Conservation (phyloP, 805 yeast species). For the Hanseniaspora guilliermondii region DNA sequence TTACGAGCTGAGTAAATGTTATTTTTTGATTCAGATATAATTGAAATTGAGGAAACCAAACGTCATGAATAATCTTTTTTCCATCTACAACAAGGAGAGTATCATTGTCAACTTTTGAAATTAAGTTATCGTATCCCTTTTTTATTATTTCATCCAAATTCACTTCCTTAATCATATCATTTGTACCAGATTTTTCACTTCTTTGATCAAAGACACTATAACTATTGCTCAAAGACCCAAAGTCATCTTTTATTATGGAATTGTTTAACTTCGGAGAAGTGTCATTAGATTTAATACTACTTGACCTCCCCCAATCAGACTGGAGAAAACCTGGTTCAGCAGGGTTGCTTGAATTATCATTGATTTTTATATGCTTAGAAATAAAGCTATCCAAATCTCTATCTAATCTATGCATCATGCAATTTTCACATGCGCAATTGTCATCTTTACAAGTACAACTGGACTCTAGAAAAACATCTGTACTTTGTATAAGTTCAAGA, state of each 20-base stretch:
- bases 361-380: conserved; percentile 7
- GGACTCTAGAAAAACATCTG: conserved; percentile 25
- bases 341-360: background rate
- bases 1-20: background rate
- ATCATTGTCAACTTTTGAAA: background rate
- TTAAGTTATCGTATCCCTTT: background rate
- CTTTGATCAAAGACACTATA: background rate
- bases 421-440: conserved; percentile 25
- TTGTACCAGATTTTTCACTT: too few relatives aligned
- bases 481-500: conserved; percentile 26
- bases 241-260: background rate
- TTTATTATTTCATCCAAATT: conserved; percentile 2
- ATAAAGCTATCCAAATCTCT: conserved; percentile 25
- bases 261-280: background rate
- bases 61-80: background rate
- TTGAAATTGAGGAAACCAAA: conserved; percentile 10
- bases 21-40: background rate
- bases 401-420: conserved; percentile 28
- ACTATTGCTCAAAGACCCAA: background rate
- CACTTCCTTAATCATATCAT: background rate
- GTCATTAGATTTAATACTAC: background rate
- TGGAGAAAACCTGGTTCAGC: background rate
- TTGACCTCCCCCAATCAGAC: background rate
- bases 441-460: conserved; percentile 25
- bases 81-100: background rate